Percentiles rank a stretch among this genome's conserved stretches.
Evolutionary conservation across 768 basidiomycete genomes (phyloP).

Genomic region (Psilocybe cyanescens): DNA sequence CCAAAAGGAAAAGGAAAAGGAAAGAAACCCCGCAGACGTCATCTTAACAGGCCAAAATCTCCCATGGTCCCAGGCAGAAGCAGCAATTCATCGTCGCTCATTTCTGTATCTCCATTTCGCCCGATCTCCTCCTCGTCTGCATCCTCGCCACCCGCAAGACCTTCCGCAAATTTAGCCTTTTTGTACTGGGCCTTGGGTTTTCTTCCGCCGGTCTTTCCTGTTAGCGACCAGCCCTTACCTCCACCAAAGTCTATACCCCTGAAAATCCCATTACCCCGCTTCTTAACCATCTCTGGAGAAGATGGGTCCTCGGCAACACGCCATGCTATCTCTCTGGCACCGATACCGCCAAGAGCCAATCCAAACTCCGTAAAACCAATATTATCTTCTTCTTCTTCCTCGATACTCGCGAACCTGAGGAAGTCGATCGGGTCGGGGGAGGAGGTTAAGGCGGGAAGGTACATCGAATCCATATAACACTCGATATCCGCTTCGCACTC

Average conservation of each 20-base stretch:
- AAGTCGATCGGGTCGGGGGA: constrained; percentile 31
- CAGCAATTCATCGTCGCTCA: constrained; percentile 30
- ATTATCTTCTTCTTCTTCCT: constrained; percentile 19
- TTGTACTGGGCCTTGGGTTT: constrained; percentile 18
- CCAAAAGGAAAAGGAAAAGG: not conserved
- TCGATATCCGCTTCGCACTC: constrained; percentile 30
- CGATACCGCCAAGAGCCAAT: not conserved
- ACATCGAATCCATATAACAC: constrained; percentile 24
- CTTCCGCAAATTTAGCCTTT: constrained; percentile 16
- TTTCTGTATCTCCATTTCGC: constrained; percentile 12
- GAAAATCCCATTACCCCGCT: constrained; percentile 7
- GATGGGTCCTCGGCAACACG: constrained; percentile 42
- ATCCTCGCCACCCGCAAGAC: constrained; percentile 14
- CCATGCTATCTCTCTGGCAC: constrained; percentile 23
- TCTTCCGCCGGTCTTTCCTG: not conserved
- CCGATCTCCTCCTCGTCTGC: constrained; percentile 15
- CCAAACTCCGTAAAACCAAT: constrained; percentile 12
- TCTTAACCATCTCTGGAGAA: constrained; percentile 35
- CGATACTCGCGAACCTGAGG: constrained; percentile 20
- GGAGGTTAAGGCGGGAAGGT: constrained; percentile 20
- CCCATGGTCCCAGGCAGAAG: constrained; percentile 16
- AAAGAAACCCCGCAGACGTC: not conserved
- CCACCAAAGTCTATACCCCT: constrained; percentile 10
- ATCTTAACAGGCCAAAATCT: constrained; percentile 5
- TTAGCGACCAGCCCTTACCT: not conserved